A percentile compares a stretch with the other conserved stretches of the same genome.
Conservation (phyloP, 73 alveolate species). For the Paramecium tetraurelia region DNA sequence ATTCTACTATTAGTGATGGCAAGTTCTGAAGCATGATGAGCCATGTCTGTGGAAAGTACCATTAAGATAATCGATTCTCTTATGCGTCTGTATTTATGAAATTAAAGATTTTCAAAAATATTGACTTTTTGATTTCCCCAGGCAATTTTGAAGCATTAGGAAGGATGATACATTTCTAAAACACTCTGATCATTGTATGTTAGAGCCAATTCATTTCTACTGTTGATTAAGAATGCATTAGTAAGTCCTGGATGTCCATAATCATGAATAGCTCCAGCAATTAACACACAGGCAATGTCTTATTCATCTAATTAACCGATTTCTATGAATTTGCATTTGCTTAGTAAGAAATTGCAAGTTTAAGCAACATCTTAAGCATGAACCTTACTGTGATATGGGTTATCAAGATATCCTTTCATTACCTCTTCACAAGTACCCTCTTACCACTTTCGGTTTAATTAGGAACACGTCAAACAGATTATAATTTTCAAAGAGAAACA, state of each 20-base stretch:
- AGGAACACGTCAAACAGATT: conserved; percentile 39
- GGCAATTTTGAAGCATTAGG: conserved; percentile 69
- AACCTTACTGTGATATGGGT: conserved; percentile 77
- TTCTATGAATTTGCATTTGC: conserved; percentile 73
- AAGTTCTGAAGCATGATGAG: conserved; percentile 78
- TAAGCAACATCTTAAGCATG: conserved; percentile 87
- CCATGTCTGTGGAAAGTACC: conserved; percentile 90
- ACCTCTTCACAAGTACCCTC: conserved; percentile 18
- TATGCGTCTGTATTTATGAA: conserved; percentile 63
- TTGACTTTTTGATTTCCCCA: background rate
- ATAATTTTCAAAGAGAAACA: conserved; percentile 40
- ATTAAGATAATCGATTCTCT: conserved; percentile 78
- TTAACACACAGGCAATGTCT: conserved; percentile 74
- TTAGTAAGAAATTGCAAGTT: conserved; percentile 69
- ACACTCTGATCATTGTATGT: conserved; percentile 80
- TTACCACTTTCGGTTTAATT: conserved; percentile 44
- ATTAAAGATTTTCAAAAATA: conserved; percentile 58
- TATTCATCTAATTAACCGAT: conserved; percentile 70
- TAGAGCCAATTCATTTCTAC: conserved; percentile 79
- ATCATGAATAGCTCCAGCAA: conserved; percentile 86
- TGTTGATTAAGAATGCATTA: conserved; percentile 79
- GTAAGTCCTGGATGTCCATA: conserved; percentile 86
- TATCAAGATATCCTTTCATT: conserved; percentile 56
- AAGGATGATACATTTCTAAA: conserved; percentile 82
- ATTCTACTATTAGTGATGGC: conserved; percentile 66